Conservation (phyloP, 306 rosid species). For the Citrullus amarus region DNA sequence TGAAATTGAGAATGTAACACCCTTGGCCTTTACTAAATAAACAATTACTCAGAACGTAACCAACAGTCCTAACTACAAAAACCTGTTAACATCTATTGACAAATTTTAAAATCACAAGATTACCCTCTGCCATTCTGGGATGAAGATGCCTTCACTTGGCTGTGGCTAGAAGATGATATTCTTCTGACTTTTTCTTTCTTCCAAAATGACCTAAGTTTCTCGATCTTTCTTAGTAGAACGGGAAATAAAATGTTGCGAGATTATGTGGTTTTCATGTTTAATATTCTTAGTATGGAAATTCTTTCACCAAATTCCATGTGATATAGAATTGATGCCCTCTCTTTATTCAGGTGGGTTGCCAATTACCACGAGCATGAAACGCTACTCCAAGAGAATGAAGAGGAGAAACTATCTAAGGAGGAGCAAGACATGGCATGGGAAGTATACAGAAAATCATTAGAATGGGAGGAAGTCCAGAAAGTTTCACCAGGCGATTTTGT, state of each 20-base stretch:
- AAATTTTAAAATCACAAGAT: neutral
- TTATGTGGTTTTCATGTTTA: neutral
- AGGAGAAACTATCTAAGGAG: conserved; percentile 83
- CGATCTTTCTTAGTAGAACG: neutral
- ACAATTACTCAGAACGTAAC: neutral
- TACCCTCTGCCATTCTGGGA: neutral
- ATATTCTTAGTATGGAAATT: neutral
- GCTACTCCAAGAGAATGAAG: conserved; percentile 87
- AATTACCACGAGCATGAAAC: conserved; percentile 84
- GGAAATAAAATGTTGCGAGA: neutral
- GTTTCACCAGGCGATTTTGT: conserved; percentile 40
- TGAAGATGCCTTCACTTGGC: neutral
- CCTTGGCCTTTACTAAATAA: neutral
- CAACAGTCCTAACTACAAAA: neutral
- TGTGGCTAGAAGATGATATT: neutral
- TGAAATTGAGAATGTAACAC: neutral
- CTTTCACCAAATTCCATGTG: neutral
- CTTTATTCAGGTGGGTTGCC: conserved; percentile 60
- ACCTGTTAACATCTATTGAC: neutral
- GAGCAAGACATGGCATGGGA: conserved; percentile 99
- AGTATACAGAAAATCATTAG: conserved; percentile 57
- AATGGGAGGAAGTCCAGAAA: conserved; percentile 89
- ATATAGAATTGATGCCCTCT: neutral
- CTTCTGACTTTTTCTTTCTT: neutral
- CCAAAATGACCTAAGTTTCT: neutral